Percentiles rank a stretch among this genome's conserved stretches.
Evolutionary conservation across 129 eudicot genomes (phyloP).

Genomic region (Oenanthe sinensis): DNA sequence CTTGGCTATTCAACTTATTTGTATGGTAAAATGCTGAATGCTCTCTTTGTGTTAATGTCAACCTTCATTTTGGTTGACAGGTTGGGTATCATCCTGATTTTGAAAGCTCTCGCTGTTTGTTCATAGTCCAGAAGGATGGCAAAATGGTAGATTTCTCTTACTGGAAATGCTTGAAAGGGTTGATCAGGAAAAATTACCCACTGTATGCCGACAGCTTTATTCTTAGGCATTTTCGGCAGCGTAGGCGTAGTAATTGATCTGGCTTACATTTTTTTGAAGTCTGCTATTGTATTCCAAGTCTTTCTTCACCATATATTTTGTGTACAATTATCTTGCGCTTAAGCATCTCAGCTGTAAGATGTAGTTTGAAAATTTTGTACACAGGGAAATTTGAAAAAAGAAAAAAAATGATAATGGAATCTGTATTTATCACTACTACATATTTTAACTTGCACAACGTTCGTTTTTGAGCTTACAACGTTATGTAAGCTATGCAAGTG

Average conservation of each 20-base stretch:
- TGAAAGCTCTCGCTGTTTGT: conserved; percentile 73
- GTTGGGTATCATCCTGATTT: conserved; percentile 89
- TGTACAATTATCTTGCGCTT: background rate
- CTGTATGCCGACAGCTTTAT: conserved; percentile 87
- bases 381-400: background rate
- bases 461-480: too few species aligned
- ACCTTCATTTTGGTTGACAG: conserved; percentile 36
- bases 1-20: background rate
- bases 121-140: conserved; percentile 79
- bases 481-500: too few species aligned
- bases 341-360: background rate
- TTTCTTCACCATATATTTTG: background rate
- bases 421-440: background rate
- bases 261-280: conserved; percentile 2
- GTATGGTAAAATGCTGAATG: background rate
- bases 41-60: background rate
- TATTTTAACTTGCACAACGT: too few species aligned
- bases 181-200: conserved; percentile 83
- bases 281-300: background rate
- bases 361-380: background rate
- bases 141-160: conserved; percentile 77
- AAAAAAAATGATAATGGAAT: background rate
- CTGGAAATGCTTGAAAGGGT: conserved; percentile 98
- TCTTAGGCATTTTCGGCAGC: conserved; percentile 73
- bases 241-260: conserved; percentile 47